Evolutionary conservation across 495 filamentous ascomycete genomes (phyloP).

Genomic region (Pseudotulostoma volvatum): DNA sequence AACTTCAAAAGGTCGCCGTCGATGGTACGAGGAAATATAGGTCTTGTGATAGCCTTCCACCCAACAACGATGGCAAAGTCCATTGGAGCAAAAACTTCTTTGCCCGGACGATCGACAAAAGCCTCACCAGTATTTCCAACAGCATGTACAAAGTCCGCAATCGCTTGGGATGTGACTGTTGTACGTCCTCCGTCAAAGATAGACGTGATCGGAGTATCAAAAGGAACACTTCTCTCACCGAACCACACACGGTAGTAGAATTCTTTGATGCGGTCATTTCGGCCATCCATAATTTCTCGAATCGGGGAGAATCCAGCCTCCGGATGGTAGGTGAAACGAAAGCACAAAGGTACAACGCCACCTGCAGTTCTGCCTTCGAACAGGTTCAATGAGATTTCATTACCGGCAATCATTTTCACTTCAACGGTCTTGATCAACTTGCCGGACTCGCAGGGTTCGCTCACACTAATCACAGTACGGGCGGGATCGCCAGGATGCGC

Average conservation of each 20-base stretch:
- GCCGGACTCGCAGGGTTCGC: conserved; percentile 44
- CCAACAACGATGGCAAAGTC: conserved; percentile 97
- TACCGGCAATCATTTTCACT: conserved; percentile 47
- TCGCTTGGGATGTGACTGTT: conserved; percentile 74
- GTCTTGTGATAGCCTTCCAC: conserved; percentile 98
- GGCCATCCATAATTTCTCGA: conserved; percentile 72
- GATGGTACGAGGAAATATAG: conserved; percentile 87
- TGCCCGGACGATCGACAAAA: conserved; percentile 93
- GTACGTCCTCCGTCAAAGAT: conserved; percentile 78
- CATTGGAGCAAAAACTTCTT: conserved; percentile 92
- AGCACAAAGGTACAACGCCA: conserved; percentile 58
- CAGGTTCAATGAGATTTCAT: conserved; percentile 69
- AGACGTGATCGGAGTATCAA: conserved; percentile 66
- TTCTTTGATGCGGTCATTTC: conserved; percentile 77
- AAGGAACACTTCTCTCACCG: conserved; percentile 67
- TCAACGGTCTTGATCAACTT: conserved; percentile 74
- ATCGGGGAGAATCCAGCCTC: conserved; percentile 92
- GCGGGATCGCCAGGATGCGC: conserved; percentile 56
- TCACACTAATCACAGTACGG: conserved; percentile 67
- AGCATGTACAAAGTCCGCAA: conserved; percentile 96
- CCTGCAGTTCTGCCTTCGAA: conserved; percentile 80
- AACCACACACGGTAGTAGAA: conserved; percentile 96
- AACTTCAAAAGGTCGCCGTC: conserved; percentile 91
- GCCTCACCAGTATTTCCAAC: conserved; percentile 96
- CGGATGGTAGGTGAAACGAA: conserved; percentile 82